phyloP scores from a whole-genome alignment of 257 asterid species.

The Penstemon barbatus region DNA sequence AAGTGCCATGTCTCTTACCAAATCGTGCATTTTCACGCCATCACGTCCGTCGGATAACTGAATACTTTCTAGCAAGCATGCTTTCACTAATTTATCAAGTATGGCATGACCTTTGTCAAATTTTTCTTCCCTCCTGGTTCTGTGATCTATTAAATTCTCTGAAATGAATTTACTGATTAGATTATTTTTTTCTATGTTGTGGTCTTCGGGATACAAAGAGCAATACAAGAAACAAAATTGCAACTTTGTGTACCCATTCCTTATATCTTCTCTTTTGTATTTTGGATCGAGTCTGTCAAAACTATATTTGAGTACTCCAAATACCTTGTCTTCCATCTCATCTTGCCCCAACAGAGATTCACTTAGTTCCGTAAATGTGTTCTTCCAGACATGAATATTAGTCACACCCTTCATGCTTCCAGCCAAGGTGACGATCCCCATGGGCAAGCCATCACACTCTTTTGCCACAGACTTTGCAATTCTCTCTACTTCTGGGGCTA shows the following conservation, averaged over 20 bases:
- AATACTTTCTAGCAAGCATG: too few relatives aligned
- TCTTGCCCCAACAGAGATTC: too few relatives aligned
- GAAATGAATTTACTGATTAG: constrained; percentile 20
- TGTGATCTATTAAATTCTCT: constrained; percentile 20
- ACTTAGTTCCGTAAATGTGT: background rate
- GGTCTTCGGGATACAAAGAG: constrained; percentile 30
- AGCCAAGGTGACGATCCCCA: background rate
- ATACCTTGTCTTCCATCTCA: too few relatives aligned
- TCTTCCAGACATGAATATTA: constrained; percentile 8
- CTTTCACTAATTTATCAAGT: too few relatives aligned
- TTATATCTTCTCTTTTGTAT: too few relatives aligned
- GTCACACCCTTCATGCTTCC: background rate
- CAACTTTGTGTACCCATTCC: too few relatives aligned
- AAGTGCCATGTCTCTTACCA: too few relatives aligned
- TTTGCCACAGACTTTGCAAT: background rate
- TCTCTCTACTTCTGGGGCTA: constrained; percentile 18
- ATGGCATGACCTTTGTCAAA: constrained; percentile 28
- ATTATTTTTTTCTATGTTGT: background rate
- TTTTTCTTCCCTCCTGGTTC: background rate
- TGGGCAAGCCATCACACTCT: too few relatives aligned
- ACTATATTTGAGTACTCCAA: background rate
- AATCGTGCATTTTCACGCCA: too few relatives aligned
- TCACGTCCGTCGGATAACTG: too few relatives aligned
- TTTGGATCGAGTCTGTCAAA: too few relatives aligned
- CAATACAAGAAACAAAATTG: too few relatives aligned